phyloP scores from a whole-genome alignment of 2,329 filamentous ascomycete genomes.

The Ophiostoma perfectum region DNA sequence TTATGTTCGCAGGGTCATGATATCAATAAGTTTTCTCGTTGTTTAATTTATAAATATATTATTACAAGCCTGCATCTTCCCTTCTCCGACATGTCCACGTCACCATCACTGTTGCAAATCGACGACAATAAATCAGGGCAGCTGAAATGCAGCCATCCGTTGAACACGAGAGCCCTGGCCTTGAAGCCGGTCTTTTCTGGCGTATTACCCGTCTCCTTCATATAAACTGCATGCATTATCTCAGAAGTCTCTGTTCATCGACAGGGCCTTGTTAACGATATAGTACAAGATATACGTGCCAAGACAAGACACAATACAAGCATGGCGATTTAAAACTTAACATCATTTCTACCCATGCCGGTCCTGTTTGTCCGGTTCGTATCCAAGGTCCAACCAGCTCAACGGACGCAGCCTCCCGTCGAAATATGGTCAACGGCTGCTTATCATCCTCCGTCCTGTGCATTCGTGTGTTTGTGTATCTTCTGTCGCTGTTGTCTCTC shows the following conservation, averaged over 20 bases:
- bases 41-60: not conserved
- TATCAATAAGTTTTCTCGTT: not conserved
- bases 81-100: not conserved
- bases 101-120: not conserved
- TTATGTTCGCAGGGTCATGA: not conserved
- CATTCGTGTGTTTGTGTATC: not conserved
- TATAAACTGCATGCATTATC: not conserved
- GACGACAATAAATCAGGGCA: not conserved
- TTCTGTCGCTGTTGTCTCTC: not conserved
- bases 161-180: not conserved
- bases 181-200: not conserved
- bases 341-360: not conserved
- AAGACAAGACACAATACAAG: not conserved
- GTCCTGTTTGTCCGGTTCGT: conserved; percentile 1
- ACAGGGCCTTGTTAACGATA: not conserved
- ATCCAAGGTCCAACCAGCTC: not conserved
- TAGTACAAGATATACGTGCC: not conserved
- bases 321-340: not conserved
- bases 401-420: conserved; percentile 2
- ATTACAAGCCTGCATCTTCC: not conserved
- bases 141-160: not conserved
- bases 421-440: not conserved
- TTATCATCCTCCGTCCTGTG: not conserved
- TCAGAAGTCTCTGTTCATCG: not conserved
- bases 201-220: not conserved